These are phyloP conservation scores for Metschnikowia noctiluminum DNA, from an alignment of 805 yeast species.

Conservation along the genomic window DNA sequence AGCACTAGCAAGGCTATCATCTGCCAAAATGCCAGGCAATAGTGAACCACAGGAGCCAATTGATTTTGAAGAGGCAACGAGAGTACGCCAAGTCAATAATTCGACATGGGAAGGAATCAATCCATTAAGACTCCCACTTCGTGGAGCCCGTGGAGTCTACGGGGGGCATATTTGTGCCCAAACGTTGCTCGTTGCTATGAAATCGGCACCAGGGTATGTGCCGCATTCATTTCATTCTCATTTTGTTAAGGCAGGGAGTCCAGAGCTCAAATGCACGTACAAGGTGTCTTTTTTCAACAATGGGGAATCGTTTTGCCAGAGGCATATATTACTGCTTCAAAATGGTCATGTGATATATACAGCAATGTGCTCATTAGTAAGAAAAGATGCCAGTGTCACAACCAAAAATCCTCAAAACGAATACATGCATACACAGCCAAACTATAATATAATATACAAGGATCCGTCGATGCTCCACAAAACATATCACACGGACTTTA, in stretches of 20 bases:
- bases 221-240: conserved; percentile 65
- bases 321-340: conserved; percentile 57
- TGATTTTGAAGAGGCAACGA: conserved; percentile 17
- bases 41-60: conserved; percentile 1
- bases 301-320: conserved; percentile 50
- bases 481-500: conserved; percentile 34
- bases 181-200: conserved; percentile 56
- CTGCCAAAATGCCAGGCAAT: conserved; percentile 1
- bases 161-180: conserved; percentile 73
- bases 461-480: conserved; percentile 25
- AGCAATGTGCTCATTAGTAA: conserved; percentile 46
- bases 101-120: conserved; percentile 29
- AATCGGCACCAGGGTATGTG: conserved; percentile 38
- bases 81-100: conserved; percentile 13
- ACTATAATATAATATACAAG: conserved; percentile 22
- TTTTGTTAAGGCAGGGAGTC: conserved; percentile 55
- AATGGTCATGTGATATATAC: conserved; percentile 47
- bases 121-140: conserved; percentile 34
- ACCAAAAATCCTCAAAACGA: conserved; percentile 6
- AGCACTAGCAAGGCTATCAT: no score
- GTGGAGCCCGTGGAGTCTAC: conserved; percentile 61
- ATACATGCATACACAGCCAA: conserved; percentile 16
- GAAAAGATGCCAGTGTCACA: conserved; percentile 8
- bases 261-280: conserved; percentile 46
- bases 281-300: conserved; percentile 50